Base-by-base conservation (phyloP, 306 rosid species). In the Fragaria nilgerrensis region DNA sequence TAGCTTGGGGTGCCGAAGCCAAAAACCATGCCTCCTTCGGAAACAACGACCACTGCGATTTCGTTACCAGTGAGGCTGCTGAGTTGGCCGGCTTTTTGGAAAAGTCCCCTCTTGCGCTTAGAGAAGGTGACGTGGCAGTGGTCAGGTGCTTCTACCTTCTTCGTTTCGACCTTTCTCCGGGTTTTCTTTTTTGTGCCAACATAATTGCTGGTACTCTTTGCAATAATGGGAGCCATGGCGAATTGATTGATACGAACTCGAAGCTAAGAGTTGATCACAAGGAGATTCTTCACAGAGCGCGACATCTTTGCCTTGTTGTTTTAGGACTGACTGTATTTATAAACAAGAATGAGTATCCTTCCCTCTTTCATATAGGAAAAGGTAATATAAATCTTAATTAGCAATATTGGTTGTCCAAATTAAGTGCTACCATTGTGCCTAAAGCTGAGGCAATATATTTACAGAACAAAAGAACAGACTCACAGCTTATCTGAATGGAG, bases 41-140 rank as follows among this genome's bases (percentile, higher is more conserved):
- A 80, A 45, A 80, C 62, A 17, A 80, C 75, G 34, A 80, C 32
- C 1, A 23, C 75, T 0, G 63, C 75, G 3, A 68, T 23, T 3
- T 80, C 75, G 23, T 45, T 56, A 4, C 70, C 75, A 25, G 75
- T 55, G 43, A 80, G 66, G 39, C 58, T 14, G 52, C 63, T 73
- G 23, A 80, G 69, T 39, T 67, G 70, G 20, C 69, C 79, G 17
- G 75, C 70, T 52, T 80, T 80, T 9, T 66, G 68, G 79, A 80
- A 41, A 55, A 80, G 59, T 12, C 79, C 83, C 15, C 2, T 25
- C 45, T 74, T 80, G 7, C 83, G 65, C 79, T 80, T 80, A 25
- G 75, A 80, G 61, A 80, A 80, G 29, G 83, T 44, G n/a, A 74
- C 75, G 36, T 80, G 75, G n/a, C 79, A 79, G 23, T 74, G 58